Evolutionary conservation across 2,329 filamentous ascomycete species (phyloP).

Genomic region (Epichloe amarillans): DNA sequence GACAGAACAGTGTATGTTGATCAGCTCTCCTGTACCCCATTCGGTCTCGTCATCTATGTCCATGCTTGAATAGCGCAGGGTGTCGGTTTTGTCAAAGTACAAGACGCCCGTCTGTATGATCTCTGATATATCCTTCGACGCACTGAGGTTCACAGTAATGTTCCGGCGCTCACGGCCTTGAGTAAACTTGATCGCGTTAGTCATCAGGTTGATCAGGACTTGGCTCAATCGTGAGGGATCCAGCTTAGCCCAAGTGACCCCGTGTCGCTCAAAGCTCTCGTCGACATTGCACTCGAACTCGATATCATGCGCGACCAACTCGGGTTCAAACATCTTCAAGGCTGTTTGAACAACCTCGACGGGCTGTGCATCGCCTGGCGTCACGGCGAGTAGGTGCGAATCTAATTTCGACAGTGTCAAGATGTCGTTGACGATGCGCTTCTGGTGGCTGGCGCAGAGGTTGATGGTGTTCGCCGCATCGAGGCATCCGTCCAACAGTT

Average conservation of each 20-base stretch:
- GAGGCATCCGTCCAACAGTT: slow-evolving; percentile 41
- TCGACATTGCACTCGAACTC: slow-evolving; percentile 56
- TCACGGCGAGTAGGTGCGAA: slow-evolving; percentile 55
- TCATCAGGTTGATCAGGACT: slow-evolving; percentile 64
- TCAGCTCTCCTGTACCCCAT: slow-evolving; percentile 58
- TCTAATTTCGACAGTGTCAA: slow-evolving; percentile 57
- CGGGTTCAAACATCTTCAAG: slow-evolving; percentile 68
- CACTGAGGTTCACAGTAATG: slow-evolving; percentile 53
- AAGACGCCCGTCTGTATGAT: slow-evolving; percentile 25
- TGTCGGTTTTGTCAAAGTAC: slow-evolving; percentile 34
- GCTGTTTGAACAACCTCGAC: slow-evolving; percentile 54
- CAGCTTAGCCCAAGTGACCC: slow-evolving; percentile 58
- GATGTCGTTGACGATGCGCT: slow-evolving; percentile 56
- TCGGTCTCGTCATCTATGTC: slow-evolving; percentile 42
- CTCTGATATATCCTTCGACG: slow-evolving; percentile 39
- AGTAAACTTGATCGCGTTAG: slow-evolving; percentile 52
- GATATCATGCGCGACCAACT: slow-evolving; percentile 59
- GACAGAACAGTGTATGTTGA: slow-evolving; percentile 62
- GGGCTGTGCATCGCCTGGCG: slow-evolving; percentile 56
- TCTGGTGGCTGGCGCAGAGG: slow-evolving; percentile 67
- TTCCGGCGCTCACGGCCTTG: slow-evolving; percentile 43
- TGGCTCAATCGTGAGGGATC: slow-evolving; percentile 65
- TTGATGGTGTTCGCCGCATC: slow-evolving; percentile 74
- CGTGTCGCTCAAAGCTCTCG: slow-evolving; percentile 49
- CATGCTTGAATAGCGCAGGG: slow-evolving; percentile 19